A percentile compares a stretch with the other conserved stretches of the same genome.
Conservation (phyloP, 768 basidiomycete species). For the Zangia roseola region DNA sequence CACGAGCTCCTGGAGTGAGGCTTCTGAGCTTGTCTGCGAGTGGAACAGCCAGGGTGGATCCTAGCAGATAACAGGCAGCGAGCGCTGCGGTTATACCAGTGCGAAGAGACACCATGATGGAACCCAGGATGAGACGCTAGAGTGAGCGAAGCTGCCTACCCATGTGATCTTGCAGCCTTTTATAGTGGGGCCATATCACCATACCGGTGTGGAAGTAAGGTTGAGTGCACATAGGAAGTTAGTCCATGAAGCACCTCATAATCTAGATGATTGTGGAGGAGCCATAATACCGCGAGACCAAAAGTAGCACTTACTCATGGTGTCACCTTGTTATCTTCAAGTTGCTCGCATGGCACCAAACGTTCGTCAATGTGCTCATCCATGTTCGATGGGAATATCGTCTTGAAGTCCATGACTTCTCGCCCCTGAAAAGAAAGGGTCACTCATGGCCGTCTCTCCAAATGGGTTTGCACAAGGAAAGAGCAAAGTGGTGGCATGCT, state of each 20-base stretch:
- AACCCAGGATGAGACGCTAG: background rate
- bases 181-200: conserved; percentile 1
- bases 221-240: background rate
- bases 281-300: background rate
- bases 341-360: background rate
- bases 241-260: background rate
- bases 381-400: background rate
- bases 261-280: background rate
- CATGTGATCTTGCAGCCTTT: background rate
- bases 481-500: no score
- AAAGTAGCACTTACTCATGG: background rate
- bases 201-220: background rate
- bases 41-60: conserved; percentile 8
- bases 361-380: background rate
- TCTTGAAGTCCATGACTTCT: no score
- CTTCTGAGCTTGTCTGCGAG: conserved; percentile 14
- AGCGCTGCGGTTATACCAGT: background rate
- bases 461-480: no score
- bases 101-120: conserved; percentile 11
- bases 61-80: conserved; percentile 4
- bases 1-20: conserved; percentile 19
- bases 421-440: no score
- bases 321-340: background rate
- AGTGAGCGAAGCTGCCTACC: background rate
- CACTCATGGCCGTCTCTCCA: no score